Percentiles rank a stretch among this genome's conserved stretches.
Conservation (phyloP, 2,329 filamentous ascomycete genomes). For the Fusarium neocosmosporiellum region DNA sequence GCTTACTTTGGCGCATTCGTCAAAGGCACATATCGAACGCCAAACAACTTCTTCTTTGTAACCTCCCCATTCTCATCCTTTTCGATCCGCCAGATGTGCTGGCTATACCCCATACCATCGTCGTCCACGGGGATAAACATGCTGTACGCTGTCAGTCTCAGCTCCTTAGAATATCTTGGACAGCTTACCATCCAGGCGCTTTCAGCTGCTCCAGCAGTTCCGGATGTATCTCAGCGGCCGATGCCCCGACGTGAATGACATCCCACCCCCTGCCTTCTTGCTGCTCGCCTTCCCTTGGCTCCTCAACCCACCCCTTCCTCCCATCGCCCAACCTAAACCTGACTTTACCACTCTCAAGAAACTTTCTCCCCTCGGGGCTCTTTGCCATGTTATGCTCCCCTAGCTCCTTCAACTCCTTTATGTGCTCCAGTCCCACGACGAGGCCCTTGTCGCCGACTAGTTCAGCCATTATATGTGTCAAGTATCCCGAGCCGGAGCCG, state of each 20-base stretch:
- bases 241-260: constrained; percentile 95
- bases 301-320: constrained; percentile 69
- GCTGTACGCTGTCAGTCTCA: constrained; percentile 49
- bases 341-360: constrained; percentile 74
- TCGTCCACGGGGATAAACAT: constrained; percentile 83
- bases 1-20: constrained; percentile 71
- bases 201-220: constrained; percentile 81
- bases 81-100: constrained; percentile 80
- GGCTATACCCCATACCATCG: constrained; percentile 56
- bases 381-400: constrained; percentile 75
- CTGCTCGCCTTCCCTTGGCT: constrained; percentile 55
- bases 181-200: constrained; percentile 73
- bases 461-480: constrained; percentile 89
- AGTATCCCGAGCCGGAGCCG: constrained; percentile 81
- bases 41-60: constrained; percentile 71
- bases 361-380: constrained; percentile 64
- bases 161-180: background rate
- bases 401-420: constrained; percentile 70
- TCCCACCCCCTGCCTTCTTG: constrained; percentile 75
- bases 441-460: constrained; percentile 66
- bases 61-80: constrained; percentile 75
- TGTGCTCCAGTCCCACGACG: constrained; percentile 82
- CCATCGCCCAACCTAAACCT: constrained; percentile 82
- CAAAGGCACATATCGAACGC: constrained; percentile 81
- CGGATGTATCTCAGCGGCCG: constrained; percentile 78